phyloP scores from a whole-genome alignment of 257 asterid genomes.

The Solanum verrucosum region DNA sequence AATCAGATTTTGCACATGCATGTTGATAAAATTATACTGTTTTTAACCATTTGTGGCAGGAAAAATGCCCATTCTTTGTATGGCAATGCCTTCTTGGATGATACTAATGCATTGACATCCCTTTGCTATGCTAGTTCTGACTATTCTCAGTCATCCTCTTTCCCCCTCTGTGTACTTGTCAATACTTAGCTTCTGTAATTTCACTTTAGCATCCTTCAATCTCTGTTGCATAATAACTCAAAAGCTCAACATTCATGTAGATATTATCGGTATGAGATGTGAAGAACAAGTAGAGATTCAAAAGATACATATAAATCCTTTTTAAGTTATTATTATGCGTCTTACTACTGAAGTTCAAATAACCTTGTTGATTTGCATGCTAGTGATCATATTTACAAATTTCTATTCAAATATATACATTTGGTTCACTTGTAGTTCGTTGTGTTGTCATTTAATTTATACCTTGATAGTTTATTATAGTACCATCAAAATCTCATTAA shows the following conservation, averaged over 20 bases:
- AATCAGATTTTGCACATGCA: background rate
- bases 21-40: background rate
- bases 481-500: background rate
- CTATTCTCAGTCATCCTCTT: background rate
- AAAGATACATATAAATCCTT: too few relatives aligned
- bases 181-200: background rate
- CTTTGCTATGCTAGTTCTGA: background rate
- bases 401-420: background rate
- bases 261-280: background rate
- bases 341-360: background rate
- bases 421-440: background rate
- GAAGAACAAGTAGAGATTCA: background rate
- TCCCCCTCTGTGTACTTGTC: background rate
- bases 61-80: constrained; percentile 3
- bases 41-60: background rate
- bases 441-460: background rate
- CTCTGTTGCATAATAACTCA: background rate
- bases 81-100: background rate
- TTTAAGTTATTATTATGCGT: background rate
- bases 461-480: background rate
- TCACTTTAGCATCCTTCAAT: background rate
- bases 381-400: background rate
- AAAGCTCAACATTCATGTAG: background rate
- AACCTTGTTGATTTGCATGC: background rate
- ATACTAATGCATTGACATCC: background rate